Evolutionary conservation across 805 yeast genomes (phyloP), one percentile per base, ranked within the genome.

Genomic region (Hanseniaspora taiwanica): DNA sequence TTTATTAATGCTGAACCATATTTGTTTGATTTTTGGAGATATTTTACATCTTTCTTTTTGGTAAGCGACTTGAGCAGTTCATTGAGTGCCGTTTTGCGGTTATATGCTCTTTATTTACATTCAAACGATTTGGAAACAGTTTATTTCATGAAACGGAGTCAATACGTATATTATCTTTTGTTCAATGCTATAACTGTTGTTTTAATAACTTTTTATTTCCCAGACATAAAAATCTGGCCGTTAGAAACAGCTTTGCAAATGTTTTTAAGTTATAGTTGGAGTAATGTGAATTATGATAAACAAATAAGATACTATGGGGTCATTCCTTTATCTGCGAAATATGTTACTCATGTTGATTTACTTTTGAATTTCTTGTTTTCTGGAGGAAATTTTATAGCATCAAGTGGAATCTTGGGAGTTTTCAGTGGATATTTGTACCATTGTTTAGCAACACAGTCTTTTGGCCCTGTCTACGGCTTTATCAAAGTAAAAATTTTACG

Each of bases 371-470:
- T 67, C 46, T 46, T 71, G 14, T 60, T 69, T 35, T 58, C 73
- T 34, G 57, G 65, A 12, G 76, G 76, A 3, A 60, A 58, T 32
- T 51, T 58, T 4, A 54, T 65, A 16, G 63, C 67, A 39, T 48
- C 60, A 3, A 63, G 68, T 43, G 60, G 71, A 0, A 44, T 69
- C 4, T 53, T 71, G 32, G 84, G 84, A 2, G 64, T 72, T 43
- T 47, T 59, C 16, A 72, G 74, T 3, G 81, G 75, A 0, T 78
- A 78, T 51, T 43, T 74, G 4, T 77, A 75, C 58, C 72, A 69
- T 45, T 78, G 84, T 51, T 53, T 76, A 35, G 81, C 76, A 49
- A 75, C 82, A 0, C 59, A 65, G 32, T 71, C 82, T 2, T 53
- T 58, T 35, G 75, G 75, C 0, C 74, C 74, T 4, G 46, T 69